Evolutionary conservation across 2,329 filamentous ascomycete species (phyloP), one percentile per base, ranked within the genome.

Genomic region (Colletotrichum simmondsii): DNA sequence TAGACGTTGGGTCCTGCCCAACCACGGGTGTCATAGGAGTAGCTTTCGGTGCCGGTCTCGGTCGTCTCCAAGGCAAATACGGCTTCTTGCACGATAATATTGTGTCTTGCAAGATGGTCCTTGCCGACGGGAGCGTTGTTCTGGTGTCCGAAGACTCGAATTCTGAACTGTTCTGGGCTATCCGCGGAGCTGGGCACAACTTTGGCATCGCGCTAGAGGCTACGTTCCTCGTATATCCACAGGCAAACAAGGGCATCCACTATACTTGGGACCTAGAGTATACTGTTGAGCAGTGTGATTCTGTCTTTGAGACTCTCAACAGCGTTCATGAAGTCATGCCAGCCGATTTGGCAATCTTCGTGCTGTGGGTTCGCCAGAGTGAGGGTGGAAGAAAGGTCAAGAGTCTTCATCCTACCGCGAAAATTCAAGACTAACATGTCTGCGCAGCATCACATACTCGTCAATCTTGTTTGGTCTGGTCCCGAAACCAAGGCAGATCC

Each of bases 101-200:
- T 32, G 49, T 82, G 11, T 81, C 80, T 3, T 72, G 79, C 16
- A 76, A 78, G 19, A 66, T 82, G 4, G 77, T 82, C 4, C 74
- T 76, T 3, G 73, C 79, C 22, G 76, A 77, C 46, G 78, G 79
- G 1, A 70, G 65, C 7, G 74, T 76, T 1, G 64, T 76, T 19
- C 75, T 71, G 19, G 78, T 80, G 8, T 79, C 76, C 14, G 26
- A 66, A 2, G 68, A 66, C 4, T 76, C 77, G 42, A 75, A 82
- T 49, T 19, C 73, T 2, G 85, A 88, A 71, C 76, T 88, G 0
- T 80, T 87, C 75, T 88, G 85, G 86, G 86, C 84, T 16, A 76
- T 88, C 0, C 85, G 81, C 77, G 87, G 87, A 22, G 87, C 87
- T 1, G 87, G 85, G 1, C 85, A 83, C 19, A 88, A 88, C 74